Evolutionary conservation across 352 stramenopile species (phyloP), one percentile per base, ranked within the genome.

Genomic region (Phytophthora megakarya): DNA sequence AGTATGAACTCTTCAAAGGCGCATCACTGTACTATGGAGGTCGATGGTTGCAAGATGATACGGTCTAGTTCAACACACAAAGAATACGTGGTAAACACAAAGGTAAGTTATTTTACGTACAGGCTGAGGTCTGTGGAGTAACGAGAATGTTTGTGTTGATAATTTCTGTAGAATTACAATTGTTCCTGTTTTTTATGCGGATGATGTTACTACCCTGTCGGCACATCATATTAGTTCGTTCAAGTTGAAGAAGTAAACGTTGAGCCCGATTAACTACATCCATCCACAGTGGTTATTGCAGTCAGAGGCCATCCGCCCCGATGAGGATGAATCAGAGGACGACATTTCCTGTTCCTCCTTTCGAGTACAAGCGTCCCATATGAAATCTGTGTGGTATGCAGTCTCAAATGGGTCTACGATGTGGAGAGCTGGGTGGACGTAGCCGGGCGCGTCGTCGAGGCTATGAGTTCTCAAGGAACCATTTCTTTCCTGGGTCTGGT

Each of bases 331-430:
- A n/a, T 42, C 26, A 7, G 18, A 44, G 1, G 51, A 52, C 26
- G 52, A 51, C 7, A 15, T 61, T 1, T 50, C 40, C 0, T 61
- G 52, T 30, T 35, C 28, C 9, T 3, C 16, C 1, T 43, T 52
- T 45, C 39, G 19, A 12, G 40, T 61, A 28, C 39, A 51, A 3
- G 15, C 22, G 8, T 60, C 28, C 1, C 6, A 50, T n/a, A n/a
- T n/a, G n/a, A n/a, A n/a, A n/a, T n/a, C n/a, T n/a, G 0, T 37
- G 6, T 8, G 45, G 4, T 40, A 61, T 23, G 52, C 19, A 4
- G 13, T 61, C 13, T 40, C 51, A 3, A 61, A 51, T 21, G 52
- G 52, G 2, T 26, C 52, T 33, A 51, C 52, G 12, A 61, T 51
- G 19, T 52, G 52, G 40, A 44, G 21, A 22, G 42, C 37, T 18